These are phyloP conservation scores for Herpetospermum pedunculosum DNA, from an alignment of 306 rosid genomes.

Conservation along the genomic window DNA sequence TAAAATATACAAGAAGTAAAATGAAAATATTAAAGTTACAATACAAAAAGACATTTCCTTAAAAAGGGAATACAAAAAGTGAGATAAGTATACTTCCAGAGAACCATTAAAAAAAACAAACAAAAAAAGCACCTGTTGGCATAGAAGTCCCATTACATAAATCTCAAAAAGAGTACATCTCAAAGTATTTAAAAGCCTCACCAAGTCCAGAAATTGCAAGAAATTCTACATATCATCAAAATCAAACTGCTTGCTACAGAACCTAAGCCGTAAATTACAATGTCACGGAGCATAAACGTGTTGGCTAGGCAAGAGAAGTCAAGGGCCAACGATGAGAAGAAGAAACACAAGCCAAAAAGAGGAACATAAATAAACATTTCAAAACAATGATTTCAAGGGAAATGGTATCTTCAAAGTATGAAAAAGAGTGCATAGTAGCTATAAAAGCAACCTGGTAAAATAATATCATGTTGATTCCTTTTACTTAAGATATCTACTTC, in stretches of 20 bases:
- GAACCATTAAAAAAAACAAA: no score
- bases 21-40: background rate
- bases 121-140: no score
- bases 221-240: background rate
- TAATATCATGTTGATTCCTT: conserved; percentile 59
- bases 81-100: no score
- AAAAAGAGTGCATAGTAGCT: background rate
- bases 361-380: background rate
- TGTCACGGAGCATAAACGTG: background rate
- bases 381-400: background rate
- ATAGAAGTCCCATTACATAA: background rate
- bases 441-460: conserved; percentile 50
- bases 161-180: background rate
- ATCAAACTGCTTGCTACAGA: background rate
- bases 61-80: background rate
- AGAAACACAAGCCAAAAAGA: background rate
- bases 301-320: background rate
- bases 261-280: background rate
- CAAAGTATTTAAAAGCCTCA: background rate
- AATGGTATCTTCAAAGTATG: background rate
- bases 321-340: background rate
- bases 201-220: background rate
- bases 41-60: background rate
- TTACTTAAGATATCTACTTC: conserved; percentile 62
- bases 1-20: background rate